Conservation (phyloP, 768 basidiomycete genomes). For the Tulasnella sp. region DNA sequence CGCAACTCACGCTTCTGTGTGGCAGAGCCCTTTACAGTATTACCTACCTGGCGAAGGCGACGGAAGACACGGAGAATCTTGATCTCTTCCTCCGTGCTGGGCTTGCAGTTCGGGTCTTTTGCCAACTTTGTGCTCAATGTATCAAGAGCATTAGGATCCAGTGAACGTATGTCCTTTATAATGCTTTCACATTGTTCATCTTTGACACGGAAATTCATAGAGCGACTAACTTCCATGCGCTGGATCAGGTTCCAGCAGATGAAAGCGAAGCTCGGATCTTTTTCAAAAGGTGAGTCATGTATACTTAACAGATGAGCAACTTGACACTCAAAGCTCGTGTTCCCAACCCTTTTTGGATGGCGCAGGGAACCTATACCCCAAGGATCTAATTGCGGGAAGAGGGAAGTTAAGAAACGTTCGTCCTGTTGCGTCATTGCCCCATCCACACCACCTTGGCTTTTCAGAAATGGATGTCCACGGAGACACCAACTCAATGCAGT, state of each 20-base stretch:
- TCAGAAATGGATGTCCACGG: neutral
- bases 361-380: neutral
- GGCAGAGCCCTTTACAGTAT: constrained; percentile 23
- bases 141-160: constrained; percentile 15
- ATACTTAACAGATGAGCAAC: neutral
- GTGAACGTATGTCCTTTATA: constrained; percentile 1
- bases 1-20: constrained; percentile 24
- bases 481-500: neutral
- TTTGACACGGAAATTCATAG: neutral
- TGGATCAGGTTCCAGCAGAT: neutral
- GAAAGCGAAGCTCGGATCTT: neutral
- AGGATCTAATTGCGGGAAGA: neutral
- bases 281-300: neutral
- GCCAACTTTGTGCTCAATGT: constrained; percentile 5
- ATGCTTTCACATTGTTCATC: neutral
- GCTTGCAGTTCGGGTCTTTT: neutral
- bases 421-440: neutral
- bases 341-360: neutral
- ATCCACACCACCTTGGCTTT: neutral
- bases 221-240: neutral
- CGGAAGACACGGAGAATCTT: neutral
- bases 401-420: neutral
- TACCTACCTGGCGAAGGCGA: neutral
- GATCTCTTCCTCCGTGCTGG: constrained; percentile 1
- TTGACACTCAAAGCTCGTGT: neutral